Base-by-base conservation (phyloP, 2,329 filamentous ascomycete genomes). In the Aspergillus fructus region DNA sequence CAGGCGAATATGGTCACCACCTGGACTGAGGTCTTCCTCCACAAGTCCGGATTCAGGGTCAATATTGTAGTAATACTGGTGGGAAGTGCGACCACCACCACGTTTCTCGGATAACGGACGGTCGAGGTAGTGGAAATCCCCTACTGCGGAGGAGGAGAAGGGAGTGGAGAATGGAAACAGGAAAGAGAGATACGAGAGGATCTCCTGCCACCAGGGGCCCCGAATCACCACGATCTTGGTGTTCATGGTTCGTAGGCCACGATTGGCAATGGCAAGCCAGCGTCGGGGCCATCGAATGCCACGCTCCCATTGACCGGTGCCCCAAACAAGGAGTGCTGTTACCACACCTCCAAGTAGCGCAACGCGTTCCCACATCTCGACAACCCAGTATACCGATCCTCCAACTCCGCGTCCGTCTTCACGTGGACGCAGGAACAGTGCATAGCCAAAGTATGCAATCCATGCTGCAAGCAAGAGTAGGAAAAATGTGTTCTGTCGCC, bases 381-480 rank as follows among this genome's bases (percentile, higher is more conserved):
- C 85, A 27, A 96, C 88, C 93, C 93, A 97, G 81, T 99, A 99
- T 53, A 96, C 91, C 13, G 89, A 93, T 33, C 94, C 93, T 52
- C 94, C 94, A 5, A 96, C 86, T 39, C 93, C 93, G 64, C 85
- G 87, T 63, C 93, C 93, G 79, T 97, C 93, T 74, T 97, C 93
- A 63, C 93, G 87, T n/a, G 93, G 93, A n/a, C 91, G 89, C 64
- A 97, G 84, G 80, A 96, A 97, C 49, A 97, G 84, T 11, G 91
- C 89, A 75, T 97, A 97, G 63, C 87, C 87, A 76, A 97, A 97
- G 68, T 89, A 89, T 60, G 85, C 77, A 47, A 91, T 87, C 94
- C 94, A 99, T 27, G 88, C 70, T 4, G 84, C 84, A 27, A 99
- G 83, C 11, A 96, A 81, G 17, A 89, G 82, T 21, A 97, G 80